A percentile compares a stretch with the other conserved stretches of the same genome.
These are phyloP conservation scores for Lentinula guzmanii DNA, from an alignment of 768 basidiomycete genomes.

Conservation along the genomic window DNA sequence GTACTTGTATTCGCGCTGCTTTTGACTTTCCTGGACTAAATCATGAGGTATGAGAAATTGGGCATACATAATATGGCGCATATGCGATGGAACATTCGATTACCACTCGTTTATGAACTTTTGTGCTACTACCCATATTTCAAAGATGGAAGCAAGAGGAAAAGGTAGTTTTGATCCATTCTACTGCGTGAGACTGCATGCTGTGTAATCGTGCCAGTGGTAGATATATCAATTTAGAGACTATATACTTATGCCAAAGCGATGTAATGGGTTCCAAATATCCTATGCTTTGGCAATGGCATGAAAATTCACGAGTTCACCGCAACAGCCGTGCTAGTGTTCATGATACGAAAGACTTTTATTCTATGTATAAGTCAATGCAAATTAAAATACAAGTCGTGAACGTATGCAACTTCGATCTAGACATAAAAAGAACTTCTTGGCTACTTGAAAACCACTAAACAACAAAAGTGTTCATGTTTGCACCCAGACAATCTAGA, in stretches of 20 bases:
- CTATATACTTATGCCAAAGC: too few species aligned
- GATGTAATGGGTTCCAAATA: too few species aligned
- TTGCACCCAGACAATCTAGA: not conserved
- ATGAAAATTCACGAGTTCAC: too few species aligned
- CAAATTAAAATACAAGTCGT: constrained; percentile 4
- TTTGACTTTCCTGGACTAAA: constrained; percentile 34
- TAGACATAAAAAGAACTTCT: not conserved
- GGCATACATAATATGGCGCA: not conserved
- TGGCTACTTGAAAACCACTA: not conserved
- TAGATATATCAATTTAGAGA: too few species aligned
- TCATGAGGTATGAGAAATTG: not conserved
- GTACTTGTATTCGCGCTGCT: constrained; percentile 14
- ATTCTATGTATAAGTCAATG: not conserved
- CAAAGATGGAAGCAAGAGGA: not conserved
- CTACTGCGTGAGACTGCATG: too few species aligned
- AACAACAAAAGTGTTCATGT: not conserved
- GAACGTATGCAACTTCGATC: not conserved
- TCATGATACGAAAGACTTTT: not conserved
- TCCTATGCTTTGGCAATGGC: too few species aligned
- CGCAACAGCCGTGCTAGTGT: not conserved
- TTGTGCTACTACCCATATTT: constrained; percentile 61
- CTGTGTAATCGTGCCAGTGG: too few species aligned
- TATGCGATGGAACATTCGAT: constrained; percentile 9
- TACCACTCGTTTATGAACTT: constrained; percentile 58
- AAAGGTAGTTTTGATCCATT: too few species aligned